Base-by-base conservation (phyloP, 768 basidiomycete genomes). In the Suillus bovinus region DNA sequence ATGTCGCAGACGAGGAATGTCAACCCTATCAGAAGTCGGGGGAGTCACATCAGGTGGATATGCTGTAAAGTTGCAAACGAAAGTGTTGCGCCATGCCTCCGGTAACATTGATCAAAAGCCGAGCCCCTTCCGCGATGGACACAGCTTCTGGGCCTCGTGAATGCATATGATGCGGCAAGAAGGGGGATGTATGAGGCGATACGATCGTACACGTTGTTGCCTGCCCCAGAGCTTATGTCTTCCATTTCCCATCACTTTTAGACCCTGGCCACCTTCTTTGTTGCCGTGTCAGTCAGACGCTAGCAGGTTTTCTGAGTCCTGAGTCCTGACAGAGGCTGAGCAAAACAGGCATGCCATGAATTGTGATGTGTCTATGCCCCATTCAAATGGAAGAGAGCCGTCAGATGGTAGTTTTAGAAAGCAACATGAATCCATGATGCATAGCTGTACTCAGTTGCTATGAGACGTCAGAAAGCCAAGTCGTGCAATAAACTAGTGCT, bases 161-260 rank as follows among this genome's bases (percentile, higher is more conserved):
- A 36, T 36, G 34, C 34, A 27, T 39, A 17, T 17, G 5, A 39
- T 39, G 36, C 36, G 54, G 36, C 24, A 39, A 38, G 36, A 55
- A 38, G 54, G 54, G 16, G 54, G 54, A 38, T 49, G 47, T 34
- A 34, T n/a, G 52, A 36, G 14, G 47, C 24, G 20, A 56, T 38
- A 38, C 22, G 36, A 38, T 56, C 54, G 11, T 36, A 56, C 54
- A 56, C 54, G 54, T 56, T 56, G 54, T 38, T 56, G 24, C 54
- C 54, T 56, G 36, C 54, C 54, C 17, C 17, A 39, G 5, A 17
- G 27, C 54, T 56, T 24, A 6, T 39, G 54, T 27, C 10, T 38
- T 56, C 38, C 24, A 24, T 20, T 55, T 24, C 54, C 54, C 53
- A 36, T 55, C 16, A 17, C 16, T 24, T 39, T 39, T 2, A 38